Evolutionary conservation across 768 basidiomycete genomes (phyloP), one percentile per base, ranked within the genome.

Genomic region (Agaricus blazei): DNA sequence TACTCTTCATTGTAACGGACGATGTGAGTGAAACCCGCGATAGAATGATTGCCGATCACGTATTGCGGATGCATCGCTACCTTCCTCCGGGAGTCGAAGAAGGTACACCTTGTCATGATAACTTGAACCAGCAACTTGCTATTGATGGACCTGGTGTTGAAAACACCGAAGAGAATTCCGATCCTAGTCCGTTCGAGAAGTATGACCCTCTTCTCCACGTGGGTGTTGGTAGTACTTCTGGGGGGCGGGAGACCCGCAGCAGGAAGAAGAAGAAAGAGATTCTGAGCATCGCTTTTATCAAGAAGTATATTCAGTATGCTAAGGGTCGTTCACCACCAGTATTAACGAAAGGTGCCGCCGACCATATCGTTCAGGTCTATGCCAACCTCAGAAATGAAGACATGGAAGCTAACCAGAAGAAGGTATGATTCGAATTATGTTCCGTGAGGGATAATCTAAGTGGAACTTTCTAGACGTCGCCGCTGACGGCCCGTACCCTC

Each of bases 241-340:
- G 79, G 52, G 38, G 48, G 14, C 80, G 79, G 45, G 68, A 70
- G 41, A 81, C 83, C 15, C 77, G 84, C 23, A 80, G 78, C 62
- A 77, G 78, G 71, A 67, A 74, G 47, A 87, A 85, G 70, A 81
- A 81, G 53, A 81, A 84, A 58, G 94, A 98, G 70, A 86, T 99
- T 38, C 78, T 99, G 55, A 93, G 85, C 63, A 93, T 97, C 58
- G 75, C 87, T 4, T 99, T 99, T 66, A 85, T 99, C 68, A 99
- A 99, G 74, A 98, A 98, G 72, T 98, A 95, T 64, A 89, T 99
- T 55, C 96, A 98, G 70, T 98, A 98, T 64, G 90, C 96, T 42
- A 98, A 98, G 73, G 89, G 84, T 70, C 85, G 88, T 63, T 79
- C 85, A 15, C 81, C 88, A 55, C 97, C 97, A 1, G 84, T 80